These are phyloP conservation scores for Cadophora sp. DNA, from an alignment of 2,329 filamentous ascomycete species.

Conservation along the genomic window DNA sequence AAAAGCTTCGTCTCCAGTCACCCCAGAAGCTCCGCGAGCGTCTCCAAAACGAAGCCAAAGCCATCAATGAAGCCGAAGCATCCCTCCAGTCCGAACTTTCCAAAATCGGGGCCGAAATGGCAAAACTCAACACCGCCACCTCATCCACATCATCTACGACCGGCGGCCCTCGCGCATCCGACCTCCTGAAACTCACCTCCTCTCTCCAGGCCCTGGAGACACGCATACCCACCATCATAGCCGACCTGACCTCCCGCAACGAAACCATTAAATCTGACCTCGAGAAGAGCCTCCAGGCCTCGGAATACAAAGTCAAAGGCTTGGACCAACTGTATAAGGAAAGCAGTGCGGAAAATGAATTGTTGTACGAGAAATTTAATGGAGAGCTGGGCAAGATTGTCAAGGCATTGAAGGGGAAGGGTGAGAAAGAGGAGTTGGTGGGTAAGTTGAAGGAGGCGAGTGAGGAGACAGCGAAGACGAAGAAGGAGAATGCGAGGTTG, in stretches of 20 bases:
- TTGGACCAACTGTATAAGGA: constrained; percentile 91
- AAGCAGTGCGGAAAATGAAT: constrained; percentile 87
- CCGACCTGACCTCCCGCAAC: constrained; percentile 66
- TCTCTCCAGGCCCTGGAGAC: constrained; percentile 73
- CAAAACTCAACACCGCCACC: constrained; percentile 55
- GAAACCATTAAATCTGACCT: constrained; percentile 72
- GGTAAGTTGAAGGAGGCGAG: constrained; percentile 72
- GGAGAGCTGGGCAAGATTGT: constrained; percentile 86
- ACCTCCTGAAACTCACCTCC: constrained; percentile 53
- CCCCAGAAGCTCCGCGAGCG: constrained; percentile 83
- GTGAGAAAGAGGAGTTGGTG: constrained; percentile 81
- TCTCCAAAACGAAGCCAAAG: constrained; percentile 79
- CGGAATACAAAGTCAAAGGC: constrained; percentile 79
- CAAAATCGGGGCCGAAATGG: constrained; percentile 83
- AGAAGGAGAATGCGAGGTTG: constrained; percentile 85
- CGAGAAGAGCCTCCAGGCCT: constrained; percentile 72
- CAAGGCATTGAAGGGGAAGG: constrained; percentile 75
- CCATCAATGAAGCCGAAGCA: constrained; percentile 72
- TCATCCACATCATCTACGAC: constrained; percentile 22
- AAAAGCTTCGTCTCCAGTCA: constrained; percentile 69
- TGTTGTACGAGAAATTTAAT: constrained; percentile 91
- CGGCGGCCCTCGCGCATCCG: constrained; percentile 43
- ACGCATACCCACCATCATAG: constrained; percentile 64
- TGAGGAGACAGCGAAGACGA: constrained; percentile 78
- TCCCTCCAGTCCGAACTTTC: constrained; percentile 77